Evolutionary conservation across 192 early-diverging fungal genomes (phyloP), one percentile per base, ranked within the genome.

Genomic region (Coemansia javaensis): DNA sequence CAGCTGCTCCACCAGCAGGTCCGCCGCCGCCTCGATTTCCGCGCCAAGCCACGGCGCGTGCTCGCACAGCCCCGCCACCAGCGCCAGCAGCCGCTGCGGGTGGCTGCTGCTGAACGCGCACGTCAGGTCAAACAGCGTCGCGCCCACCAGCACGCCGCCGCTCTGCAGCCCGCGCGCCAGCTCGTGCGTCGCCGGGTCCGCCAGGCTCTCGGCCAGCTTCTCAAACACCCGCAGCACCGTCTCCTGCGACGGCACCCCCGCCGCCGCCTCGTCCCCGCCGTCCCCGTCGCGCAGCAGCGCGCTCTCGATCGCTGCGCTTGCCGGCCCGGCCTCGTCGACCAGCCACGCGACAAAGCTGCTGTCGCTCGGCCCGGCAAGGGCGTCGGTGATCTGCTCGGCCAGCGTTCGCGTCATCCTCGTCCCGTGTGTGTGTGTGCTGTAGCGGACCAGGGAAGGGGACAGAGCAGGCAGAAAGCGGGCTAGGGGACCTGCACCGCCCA

Each of bases 51-150:
- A 59, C 4, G 81, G 75, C 0, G 75, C 65, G 32, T 57, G 31
- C 40, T 69, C 47, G 25, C 70, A 69, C 32, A 82, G 53, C n/a
- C 30, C 38, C 14, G 54, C 53, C 10, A 81, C 47, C 25, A 79
- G 33, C 22, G 38, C 50, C 32, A 50, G 50, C 14, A 76, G 49
- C 30, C 61, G 51, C 14, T 59, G 59, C 2, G 69, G 59, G 33
- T 77, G 51, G 2, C 65, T 66, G 32, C 50, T 63, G 32, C 66
- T 55, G 63, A 77, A 81, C 28, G 54, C 68, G 2, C 45, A 43
- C 10, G 77, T 66, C 22, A 81, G 37, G 30, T 82, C 81, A 59
- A 82, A 70, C 32, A 82, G 39, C 25, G 67, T 71, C n/a, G 67
- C 67, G 7, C 67, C 67, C 17, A 71, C 67, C 25, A 71, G 50